Base-by-base conservation (phyloP, 164 flowering plant genomes). In the Umbellularia californica region DNA sequence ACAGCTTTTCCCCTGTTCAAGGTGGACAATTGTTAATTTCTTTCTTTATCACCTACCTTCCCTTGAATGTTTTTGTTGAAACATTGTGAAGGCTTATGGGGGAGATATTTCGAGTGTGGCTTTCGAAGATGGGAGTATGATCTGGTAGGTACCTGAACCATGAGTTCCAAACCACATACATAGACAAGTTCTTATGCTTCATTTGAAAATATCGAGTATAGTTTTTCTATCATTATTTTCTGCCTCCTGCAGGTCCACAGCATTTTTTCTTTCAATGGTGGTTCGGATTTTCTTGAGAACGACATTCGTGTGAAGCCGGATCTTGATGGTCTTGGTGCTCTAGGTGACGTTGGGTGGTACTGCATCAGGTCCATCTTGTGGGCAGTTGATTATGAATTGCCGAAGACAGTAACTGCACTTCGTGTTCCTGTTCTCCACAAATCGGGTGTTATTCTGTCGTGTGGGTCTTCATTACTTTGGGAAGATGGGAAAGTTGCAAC, bases 341-440 rank as follows among this genome's bases (percentile, higher is more conserved):
- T 86, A 4, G 88, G 88, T 9, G 87, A 86, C 62, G 11, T 65
- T 3, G 88, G 88, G 47, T 86, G 87, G 87, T 86, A 86, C 74
- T 86, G 87, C 79, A 79, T 78, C 68, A 77, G 87, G 23, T 78
- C 83, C 33, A 86, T 84, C 68, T 58, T 86, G 30, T 86, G 86
- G 85, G 80, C 85, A 28, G 81, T 76, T 5, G 74, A 81, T 62
- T 80, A 82, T 25, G 78, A 84, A 71, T 79, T 86, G 55, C 88
- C 88, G 1, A 78, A 83, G 51, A 79, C 83, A 10, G 87, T 81
- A 6, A 84, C 77, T 2, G 86, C 87, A 2, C 51, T 82, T 27
- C 81, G 72, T 12, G 79, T 69, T 0, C 50, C 82, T 0, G 71
- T 76, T n/a, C 51, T 73, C n/a, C 77, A 86, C 47, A 75, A 82